Evolutionary conservation across 352 stramenopile genomes (phyloP).

Genomic region (Pythium monospermum): DNA sequence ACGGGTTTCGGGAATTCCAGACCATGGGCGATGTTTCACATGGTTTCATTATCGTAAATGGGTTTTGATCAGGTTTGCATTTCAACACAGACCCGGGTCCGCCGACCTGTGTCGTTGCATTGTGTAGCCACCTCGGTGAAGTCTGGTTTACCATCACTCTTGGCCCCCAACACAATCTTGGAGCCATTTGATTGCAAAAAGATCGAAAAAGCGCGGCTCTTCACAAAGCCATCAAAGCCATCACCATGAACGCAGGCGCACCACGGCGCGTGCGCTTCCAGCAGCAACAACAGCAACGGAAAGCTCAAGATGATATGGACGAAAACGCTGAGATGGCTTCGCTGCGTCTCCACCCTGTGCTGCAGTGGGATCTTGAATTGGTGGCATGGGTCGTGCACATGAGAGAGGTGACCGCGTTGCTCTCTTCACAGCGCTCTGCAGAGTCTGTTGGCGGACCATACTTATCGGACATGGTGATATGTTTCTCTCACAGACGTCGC

Average conservation of each 20-base stretch:
- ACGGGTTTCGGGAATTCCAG: too few relatives aligned
- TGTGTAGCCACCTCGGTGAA: not conserved
- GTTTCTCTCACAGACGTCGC: constrained; percentile 14
- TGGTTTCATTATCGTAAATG: too few relatives aligned
- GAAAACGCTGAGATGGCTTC: not conserved
- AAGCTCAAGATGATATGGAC: not conserved
- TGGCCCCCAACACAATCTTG: too few relatives aligned
- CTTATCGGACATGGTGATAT: not conserved
- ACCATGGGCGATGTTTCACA: too few relatives aligned
- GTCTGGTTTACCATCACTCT: not conserved
- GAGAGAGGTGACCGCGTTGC: constrained; percentile 29
- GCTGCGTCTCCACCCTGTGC: constrained; percentile 31
- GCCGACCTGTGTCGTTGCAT: too few relatives aligned
- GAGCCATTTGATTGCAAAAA: constrained; percentile 5
- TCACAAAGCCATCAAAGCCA: not conserved
- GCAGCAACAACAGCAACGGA: not conserved
- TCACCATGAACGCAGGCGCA: not conserved
- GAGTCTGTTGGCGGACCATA: not conserved
- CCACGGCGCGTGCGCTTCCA: constrained; percentile 6
- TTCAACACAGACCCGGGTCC: too few relatives aligned
- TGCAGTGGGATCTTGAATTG: constrained; percentile 50
- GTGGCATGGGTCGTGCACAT: constrained; percentile 32
- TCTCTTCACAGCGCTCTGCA: too few relatives aligned
- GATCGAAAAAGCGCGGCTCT: constrained; percentile 4
- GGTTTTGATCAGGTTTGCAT: too few relatives aligned